Percentiles rank a stretch among this genome's conserved stretches.
phyloP scores from a whole-genome alignment of 2,329 filamentous ascomycete species.

The Dactylellina leptospora region DNA sequence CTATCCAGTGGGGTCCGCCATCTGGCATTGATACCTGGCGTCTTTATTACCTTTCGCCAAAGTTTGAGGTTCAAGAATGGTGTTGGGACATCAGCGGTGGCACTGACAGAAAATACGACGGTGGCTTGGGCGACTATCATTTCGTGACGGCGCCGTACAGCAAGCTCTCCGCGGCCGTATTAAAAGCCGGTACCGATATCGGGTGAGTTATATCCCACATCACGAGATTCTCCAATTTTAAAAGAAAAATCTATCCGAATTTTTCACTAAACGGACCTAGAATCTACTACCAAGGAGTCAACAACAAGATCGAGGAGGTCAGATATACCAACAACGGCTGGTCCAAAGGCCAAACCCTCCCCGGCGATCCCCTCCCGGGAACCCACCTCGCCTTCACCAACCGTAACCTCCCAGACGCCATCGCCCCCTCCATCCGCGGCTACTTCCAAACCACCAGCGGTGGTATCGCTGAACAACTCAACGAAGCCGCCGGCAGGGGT shows the following conservation, averaged over 20 bases:
- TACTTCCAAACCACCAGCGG: constrained; percentile 38
- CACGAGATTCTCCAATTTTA: no score
- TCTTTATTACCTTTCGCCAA: constrained; percentile 31
- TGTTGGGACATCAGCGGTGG: constrained; percentile 25
- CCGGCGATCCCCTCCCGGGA: constrained; percentile 24
- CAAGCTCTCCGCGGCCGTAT: constrained; percentile 16
- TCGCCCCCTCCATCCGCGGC: constrained; percentile 31
- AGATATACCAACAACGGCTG: constrained; percentile 3
- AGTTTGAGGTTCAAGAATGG: constrained; percentile 30
- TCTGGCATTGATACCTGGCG: constrained; percentile 27
- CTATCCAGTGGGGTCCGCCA: constrained; percentile 21
- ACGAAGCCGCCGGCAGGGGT: constrained; percentile 11
- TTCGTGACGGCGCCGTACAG: constrained; percentile 35
- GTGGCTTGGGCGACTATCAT: constrained; percentile 10
- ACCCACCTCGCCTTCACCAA: constrained; percentile 26
- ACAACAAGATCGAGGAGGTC: constrained; percentile 31
- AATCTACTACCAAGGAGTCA: constrained; percentile 29
- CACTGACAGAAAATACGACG: constrained; percentile 24
- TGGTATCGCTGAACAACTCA: constrained; percentile 26
- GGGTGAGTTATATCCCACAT: constrained; percentile 9
- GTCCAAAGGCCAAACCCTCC: constrained; percentile 30
- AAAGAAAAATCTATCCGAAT: neutral
- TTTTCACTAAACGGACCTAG: neutral
- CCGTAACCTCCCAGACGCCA: constrained; percentile 8
- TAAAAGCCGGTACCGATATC: constrained; percentile 15